Conservation (phyloP, 2,329 filamentous ascomycete species). For the Phoma sp. region DNA sequence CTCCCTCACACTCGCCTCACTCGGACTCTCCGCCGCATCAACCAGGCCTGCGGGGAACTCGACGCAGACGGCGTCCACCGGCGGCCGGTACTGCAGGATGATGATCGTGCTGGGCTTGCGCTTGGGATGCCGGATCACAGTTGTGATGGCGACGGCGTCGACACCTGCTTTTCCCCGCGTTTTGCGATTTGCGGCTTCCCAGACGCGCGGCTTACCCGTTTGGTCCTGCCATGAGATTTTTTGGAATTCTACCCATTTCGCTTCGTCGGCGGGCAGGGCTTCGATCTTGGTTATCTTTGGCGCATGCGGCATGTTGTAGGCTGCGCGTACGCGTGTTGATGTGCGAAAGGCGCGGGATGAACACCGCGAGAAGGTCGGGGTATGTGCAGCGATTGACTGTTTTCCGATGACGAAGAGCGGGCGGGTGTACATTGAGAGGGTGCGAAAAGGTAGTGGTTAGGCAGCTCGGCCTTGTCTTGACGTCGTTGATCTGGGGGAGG, state of each 20-base stretch:
- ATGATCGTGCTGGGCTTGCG: slow-evolving; percentile 60
- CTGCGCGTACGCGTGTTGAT: slow-evolving; percentile 19
- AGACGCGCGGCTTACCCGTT: slow-evolving; percentile 55
- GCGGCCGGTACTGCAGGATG: slow-evolving; percentile 67
- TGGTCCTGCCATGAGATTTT: slow-evolving; percentile 61
- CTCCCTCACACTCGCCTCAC: slow-evolving; percentile 64
- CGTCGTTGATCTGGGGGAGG: slow-evolving; percentile 3
- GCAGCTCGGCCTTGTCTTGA: background rate
- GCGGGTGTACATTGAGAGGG: slow-evolving; percentile 14
- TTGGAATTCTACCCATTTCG: slow-evolving; percentile 65
- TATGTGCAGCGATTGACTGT: background rate
- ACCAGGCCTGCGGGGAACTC: slow-evolving; percentile 68
- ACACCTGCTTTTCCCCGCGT: slow-evolving; percentile 64
- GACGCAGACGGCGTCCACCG: slow-evolving; percentile 64
- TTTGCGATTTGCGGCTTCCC: slow-evolving; percentile 60
- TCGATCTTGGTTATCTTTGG: slow-evolving; percentile 49
- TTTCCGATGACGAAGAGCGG: background rate
- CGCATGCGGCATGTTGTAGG: slow-evolving; percentile 44
- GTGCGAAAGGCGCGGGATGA: slow-evolving; percentile 21
- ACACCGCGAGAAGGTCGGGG: slow-evolving; percentile 23
- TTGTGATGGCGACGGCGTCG: slow-evolving; percentile 66
- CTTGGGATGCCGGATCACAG: slow-evolving; percentile 60
- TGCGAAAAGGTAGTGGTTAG: background rate
- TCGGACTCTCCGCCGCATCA: slow-evolving; percentile 63
- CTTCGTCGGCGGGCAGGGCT: slow-evolving; percentile 59